phyloP scores from a whole-genome alignment of 345 rosid genomes.

The Populus alba region DNA sequence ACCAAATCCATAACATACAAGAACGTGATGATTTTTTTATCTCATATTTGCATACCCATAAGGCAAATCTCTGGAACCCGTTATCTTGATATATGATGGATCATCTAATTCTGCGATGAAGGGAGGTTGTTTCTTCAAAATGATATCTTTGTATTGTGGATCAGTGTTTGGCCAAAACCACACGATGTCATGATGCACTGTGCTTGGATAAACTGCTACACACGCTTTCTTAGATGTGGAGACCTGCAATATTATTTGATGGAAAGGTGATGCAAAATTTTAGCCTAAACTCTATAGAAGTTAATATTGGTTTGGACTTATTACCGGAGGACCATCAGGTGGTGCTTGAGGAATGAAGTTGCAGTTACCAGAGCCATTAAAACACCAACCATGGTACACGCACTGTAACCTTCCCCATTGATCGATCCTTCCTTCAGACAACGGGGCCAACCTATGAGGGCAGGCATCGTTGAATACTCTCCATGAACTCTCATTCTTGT shows the following conservation, averaged over 20 bases:
- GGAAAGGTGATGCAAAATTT: background rate
- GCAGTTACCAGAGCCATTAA: slow-evolving; percentile 40
- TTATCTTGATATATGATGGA: slow-evolving; percentile 58
- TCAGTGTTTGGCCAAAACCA: slow-evolving; percentile 95
- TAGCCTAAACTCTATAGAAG: background rate
- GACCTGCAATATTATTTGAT: slow-evolving; percentile 42
- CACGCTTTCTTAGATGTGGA: slow-evolving; percentile 74
- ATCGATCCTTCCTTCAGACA: slow-evolving; percentile 81
- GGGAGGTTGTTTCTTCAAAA: slow-evolving; percentile 65
- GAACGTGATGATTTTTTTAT: background rate
- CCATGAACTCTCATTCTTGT: slow-evolving; percentile 52
- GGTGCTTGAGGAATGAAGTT: slow-evolving; percentile 51
- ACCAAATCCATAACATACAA: too few species aligned
- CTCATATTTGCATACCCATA: slow-evolving; percentile 52
- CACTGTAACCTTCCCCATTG: slow-evolving; percentile 74
- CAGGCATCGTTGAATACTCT: slow-evolving; percentile 37
- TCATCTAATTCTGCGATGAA: slow-evolving; percentile 71
- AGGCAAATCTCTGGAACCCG: slow-evolving; percentile 72
- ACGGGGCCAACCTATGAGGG: slow-evolving; percentile 39
- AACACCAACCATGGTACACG: slow-evolving; percentile 93
- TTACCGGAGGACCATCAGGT: slow-evolving; percentile 51
- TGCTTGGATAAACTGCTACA: slow-evolving; percentile 66
- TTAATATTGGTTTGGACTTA: background rate
- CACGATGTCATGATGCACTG: slow-evolving; percentile 69
- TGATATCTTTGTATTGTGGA: slow-evolving; percentile 63